These are phyloP conservation scores for Didymella exigua DNA, from an alignment of 2,329 filamentous ascomycete genomes.

Conservation along the genomic window DNA sequence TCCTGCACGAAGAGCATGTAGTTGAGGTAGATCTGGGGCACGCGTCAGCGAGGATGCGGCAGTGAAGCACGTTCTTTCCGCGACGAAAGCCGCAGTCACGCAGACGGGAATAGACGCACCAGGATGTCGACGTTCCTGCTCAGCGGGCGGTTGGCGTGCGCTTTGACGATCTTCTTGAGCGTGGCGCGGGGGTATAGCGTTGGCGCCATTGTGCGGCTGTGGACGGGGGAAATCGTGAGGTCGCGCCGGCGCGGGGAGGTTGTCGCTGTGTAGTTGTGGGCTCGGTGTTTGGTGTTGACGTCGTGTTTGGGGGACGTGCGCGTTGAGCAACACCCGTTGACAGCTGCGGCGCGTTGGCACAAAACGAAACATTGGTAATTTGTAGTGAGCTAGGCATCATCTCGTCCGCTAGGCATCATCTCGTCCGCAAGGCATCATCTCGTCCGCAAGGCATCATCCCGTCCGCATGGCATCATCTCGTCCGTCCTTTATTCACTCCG, in stretches of 20 bases:
- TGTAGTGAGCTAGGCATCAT: too few species aligned
- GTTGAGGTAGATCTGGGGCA: conserved; percentile 80
- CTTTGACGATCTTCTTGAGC: conserved; percentile 88
- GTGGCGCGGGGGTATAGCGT: conserved; percentile 84
- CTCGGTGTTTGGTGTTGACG: conserved; percentile 16
- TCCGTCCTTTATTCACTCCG: too few species aligned
- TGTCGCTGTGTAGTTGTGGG: not conserved
- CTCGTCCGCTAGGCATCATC: too few species aligned
- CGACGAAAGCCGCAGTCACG: too few species aligned
- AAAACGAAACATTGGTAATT: conserved; percentile 1
- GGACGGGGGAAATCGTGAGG: too few species aligned
- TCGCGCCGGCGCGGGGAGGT: not conserved
- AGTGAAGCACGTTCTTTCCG: too few species aligned
- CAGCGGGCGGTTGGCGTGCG: conserved; percentile 78
- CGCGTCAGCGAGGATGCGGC: conserved; percentile 4
- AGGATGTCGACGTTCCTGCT: conserved; percentile 87
- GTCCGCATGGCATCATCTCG: too few species aligned
- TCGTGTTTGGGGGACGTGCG: conserved; percentile 16
- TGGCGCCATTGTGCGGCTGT: conserved; percentile 60
- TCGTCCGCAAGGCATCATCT: too few species aligned
- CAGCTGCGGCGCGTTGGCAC: conserved; percentile 24
- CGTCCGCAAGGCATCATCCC: too few species aligned
- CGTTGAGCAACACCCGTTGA: not conserved
- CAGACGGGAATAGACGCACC: too few species aligned
- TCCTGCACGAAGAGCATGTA: conserved; percentile 80